Evolutionary conservation across 2,329 filamentous ascomycete genomes (phyloP).

Genomic region (Diaporthe sp.): DNA sequence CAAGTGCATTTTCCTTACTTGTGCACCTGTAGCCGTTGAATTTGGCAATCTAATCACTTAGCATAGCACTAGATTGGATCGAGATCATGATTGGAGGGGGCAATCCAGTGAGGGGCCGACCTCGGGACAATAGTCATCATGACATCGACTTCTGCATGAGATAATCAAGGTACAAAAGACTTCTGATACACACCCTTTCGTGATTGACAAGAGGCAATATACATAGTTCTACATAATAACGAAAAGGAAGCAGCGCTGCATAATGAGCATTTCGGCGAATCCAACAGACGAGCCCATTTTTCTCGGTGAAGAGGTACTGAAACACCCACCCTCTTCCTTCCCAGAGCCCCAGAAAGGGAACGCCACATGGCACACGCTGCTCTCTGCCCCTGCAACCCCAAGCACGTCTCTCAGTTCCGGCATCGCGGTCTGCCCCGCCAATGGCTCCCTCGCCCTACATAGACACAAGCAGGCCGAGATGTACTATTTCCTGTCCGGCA

Average conservation of each 20-base stretch:
- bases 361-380: slow-evolving; percentile 19
- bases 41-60: neutral
- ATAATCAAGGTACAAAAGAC: neutral
- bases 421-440: neutral
- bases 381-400: neutral
- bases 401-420: slow-evolving; percentile 14
- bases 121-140: neutral
- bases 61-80: too few relatives aligned
- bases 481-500: slow-evolving; percentile 13
- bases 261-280: neutral
- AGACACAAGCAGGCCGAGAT: slow-evolving; percentile 14
- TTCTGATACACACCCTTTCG: too few relatives aligned
- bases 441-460: slow-evolving; percentile 24
- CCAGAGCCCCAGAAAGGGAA: neutral
- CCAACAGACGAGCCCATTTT: neutral
- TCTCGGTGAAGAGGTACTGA: neutral
- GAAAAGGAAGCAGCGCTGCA: too few relatives aligned
- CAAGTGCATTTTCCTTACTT: neutral
- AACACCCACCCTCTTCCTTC: neutral
- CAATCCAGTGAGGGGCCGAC: neutral
- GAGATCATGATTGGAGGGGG: neutral
- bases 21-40: neutral
- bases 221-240: neutral
- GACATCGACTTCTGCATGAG: neutral
- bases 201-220: too few relatives aligned